Conservation (phyloP, 2,329 filamentous ascomycete species). For the Akanthomyces dipterigenus region DNA sequence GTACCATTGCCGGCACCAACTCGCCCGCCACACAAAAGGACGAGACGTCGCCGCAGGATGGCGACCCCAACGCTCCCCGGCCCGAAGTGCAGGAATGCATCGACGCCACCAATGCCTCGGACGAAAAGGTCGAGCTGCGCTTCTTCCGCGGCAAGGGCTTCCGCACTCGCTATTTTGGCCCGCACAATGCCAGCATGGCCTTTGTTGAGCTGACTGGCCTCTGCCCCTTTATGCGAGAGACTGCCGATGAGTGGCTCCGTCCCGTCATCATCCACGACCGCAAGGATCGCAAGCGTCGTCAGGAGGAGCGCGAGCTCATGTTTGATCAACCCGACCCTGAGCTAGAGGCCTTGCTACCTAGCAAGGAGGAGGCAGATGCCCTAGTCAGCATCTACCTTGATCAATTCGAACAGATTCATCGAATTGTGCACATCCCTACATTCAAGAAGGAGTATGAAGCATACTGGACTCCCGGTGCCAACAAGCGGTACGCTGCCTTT, state of each 20-base stretch:
- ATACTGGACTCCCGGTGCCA: constrained; percentile 44
- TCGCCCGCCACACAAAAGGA: constrained; percentile 42
- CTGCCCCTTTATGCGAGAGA: constrained; percentile 56
- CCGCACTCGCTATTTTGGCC: constrained; percentile 53
- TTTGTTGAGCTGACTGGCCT: constrained; percentile 52
- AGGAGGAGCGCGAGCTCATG: constrained; percentile 44
- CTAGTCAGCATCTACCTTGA: constrained; percentile 45
- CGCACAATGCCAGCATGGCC: constrained; percentile 54
- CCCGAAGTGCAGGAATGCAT: constrained; percentile 33
- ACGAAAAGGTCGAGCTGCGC: constrained; percentile 46
- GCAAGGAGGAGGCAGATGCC: constrained; percentile 41
- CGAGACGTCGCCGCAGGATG: constrained; percentile 22
- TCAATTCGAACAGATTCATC: constrained; percentile 49
- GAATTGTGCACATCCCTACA: constrained; percentile 53
- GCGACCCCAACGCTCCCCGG: constrained; percentile 27
- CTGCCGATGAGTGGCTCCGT: constrained; percentile 53
- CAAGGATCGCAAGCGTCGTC: constrained; percentile 49
- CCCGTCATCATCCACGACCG: constrained; percentile 49
- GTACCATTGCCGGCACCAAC: constrained; percentile 39
- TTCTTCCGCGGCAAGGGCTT: constrained; percentile 55
- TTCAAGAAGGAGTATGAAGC: constrained; percentile 49
- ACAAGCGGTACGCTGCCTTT: constrained; percentile 43
- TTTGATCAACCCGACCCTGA: constrained; percentile 41
- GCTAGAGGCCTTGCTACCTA: constrained; percentile 44
- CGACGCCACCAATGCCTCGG: constrained; percentile 32